Conservation (phyloP, 148 eudicot species). For the Cornus suecica region DNA sequence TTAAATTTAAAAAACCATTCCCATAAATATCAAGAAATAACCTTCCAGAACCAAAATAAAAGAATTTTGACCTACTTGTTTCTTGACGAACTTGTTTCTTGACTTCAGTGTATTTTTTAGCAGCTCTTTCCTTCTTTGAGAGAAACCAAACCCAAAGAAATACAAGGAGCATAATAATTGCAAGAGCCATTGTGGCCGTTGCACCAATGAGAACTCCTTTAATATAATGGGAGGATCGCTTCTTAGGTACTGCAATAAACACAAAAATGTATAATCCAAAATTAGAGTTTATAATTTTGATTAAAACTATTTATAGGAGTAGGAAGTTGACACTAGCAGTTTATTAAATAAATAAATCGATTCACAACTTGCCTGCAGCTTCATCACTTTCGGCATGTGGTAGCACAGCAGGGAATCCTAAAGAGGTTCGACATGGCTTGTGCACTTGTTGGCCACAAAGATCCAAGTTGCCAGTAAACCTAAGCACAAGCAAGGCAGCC, state of each 20-base stretch:
- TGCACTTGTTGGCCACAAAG: constrained; percentile 91
- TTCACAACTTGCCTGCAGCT: constrained; percentile 52
- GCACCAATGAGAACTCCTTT: constrained; percentile 75
- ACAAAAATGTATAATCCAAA: not conserved
- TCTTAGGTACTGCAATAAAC: constrained; percentile 50
- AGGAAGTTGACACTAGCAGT: not conserved
- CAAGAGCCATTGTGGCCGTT: constrained; percentile 56
- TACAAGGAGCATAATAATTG: constrained; percentile 50
- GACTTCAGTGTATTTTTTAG: constrained; percentile 82
- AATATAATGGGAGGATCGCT: constrained; percentile 70
- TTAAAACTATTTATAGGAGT: not conserved
- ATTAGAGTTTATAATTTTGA: not conserved
- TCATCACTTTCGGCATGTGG: constrained; percentile 89
- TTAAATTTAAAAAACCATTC: too few relatives aligned
- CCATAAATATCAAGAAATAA: too few relatives aligned
- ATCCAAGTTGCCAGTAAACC: constrained; percentile 85
- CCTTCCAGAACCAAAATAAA: too few relatives aligned
- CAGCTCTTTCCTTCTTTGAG: constrained; percentile 88
- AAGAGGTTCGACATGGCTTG: constrained; percentile 82
- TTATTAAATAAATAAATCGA: not conserved
- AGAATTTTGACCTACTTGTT: constrained; percentile 36
- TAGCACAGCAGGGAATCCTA: constrained; percentile 93
- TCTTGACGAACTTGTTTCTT: constrained; percentile 84
- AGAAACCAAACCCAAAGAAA: constrained; percentile 78
- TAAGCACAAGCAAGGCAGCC: constrained; percentile 24